Base-by-base conservation (phyloP, 2,329 filamentous ascomycete genomes). In the Kalaharituber pfeilii region DNA sequence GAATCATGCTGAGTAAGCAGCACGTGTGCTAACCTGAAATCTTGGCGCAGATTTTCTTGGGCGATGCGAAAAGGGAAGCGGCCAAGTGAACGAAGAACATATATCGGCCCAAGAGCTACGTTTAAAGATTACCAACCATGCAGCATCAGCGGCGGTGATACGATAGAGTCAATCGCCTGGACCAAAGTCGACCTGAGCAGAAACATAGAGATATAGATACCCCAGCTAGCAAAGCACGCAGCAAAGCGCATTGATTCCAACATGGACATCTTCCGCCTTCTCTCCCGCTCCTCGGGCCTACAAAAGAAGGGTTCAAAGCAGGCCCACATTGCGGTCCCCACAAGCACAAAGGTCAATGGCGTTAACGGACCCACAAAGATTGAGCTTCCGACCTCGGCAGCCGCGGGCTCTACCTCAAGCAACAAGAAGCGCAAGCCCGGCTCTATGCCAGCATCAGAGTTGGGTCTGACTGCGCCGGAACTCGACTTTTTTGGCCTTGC, bases 201-300 rank as follows among this genome's bases (percentile, higher is more conserved):
- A 9, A 36, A 9, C 30, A 36, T n/a, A n/a, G n/a, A n/a, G n/a
- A n/a, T n/a, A 36, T 36, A 9, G n/a, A 9, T n/a, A 36, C 42
- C 42, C 13, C 42, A n/a, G 42, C 42, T 36, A 45, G 15, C 42
- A 45, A n/a, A 9, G 42, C 42, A n/a, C 13, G 2, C 42, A 45
- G 13, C 42, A 36, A 9, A 9, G 42, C 42, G 2, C 15, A 15
- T 25, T 11, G n/a, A 47, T 22, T 15, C 42, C 42, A 22, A 7
- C 13, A 47, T 47, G 42, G 53, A 57, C 45, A 56, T 59, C 44
- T 30, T 59, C 53, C 53, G 55, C 26, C 55, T 59, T 15, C 57
- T 59, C 49, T 52, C 57, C 7, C 53, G 57, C 15, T 59, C 57
- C 20, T 57, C 57, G 6, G 53, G 53, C 3, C 55, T 57, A 47